These are phyloP conservation scores for Ceratobasidium papillatum DNA, from an alignment of 1,284 basidiomycete genomes.

Conservation along the genomic window DNA sequence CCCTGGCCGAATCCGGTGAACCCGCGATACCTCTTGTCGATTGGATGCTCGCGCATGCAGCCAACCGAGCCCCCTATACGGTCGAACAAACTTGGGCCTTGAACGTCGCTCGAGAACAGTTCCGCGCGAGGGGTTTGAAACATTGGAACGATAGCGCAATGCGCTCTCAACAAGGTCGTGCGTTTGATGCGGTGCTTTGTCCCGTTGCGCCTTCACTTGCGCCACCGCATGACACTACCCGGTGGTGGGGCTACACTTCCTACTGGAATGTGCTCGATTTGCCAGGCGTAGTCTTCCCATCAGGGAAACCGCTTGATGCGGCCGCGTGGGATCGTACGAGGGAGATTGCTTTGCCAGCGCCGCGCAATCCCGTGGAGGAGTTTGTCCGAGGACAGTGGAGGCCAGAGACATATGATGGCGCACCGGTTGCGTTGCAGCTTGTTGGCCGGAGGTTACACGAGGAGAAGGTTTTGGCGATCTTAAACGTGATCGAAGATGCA, in stretches of 20 bases:
- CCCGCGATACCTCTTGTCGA: constrained; percentile 57
- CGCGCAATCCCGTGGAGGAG: constrained; percentile 56
- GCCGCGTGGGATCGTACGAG: constrained; percentile 2
- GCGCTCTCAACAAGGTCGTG: constrained; percentile 59
- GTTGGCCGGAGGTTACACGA: constrained; percentile 62
- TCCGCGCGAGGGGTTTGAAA: constrained; percentile 56
- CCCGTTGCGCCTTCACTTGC: constrained; percentile 64
- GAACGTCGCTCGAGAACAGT: constrained; percentile 58
- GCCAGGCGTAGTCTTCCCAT: constrained; percentile 63
- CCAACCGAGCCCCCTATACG: constrained; percentile 53
- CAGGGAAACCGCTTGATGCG: constrained; percentile 48
- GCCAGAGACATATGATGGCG: constrained; percentile 56
- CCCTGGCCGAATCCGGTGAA: constrained; percentile 54
- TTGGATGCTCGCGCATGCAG: constrained; percentile 60
- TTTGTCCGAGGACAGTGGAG: constrained; percentile 58
- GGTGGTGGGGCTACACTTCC: constrained; percentile 63
- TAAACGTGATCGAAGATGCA: constrained; percentile 56
- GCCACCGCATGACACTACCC: constrained; percentile 60
- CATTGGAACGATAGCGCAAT: constrained; percentile 64
- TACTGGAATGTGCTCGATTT: constrained; percentile 69
- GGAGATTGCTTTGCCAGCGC: constrained; percentile 22
- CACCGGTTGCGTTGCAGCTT: constrained; percentile 60
- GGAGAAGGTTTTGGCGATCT: constrained; percentile 59
- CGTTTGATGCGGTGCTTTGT: constrained; percentile 64
- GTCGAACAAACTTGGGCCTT: constrained; percentile 57